These are phyloP conservation scores for Pancytospora philotis DNA, from an alignment of 371 early-diverging fungal species.

Conservation along the genomic window DNA sequence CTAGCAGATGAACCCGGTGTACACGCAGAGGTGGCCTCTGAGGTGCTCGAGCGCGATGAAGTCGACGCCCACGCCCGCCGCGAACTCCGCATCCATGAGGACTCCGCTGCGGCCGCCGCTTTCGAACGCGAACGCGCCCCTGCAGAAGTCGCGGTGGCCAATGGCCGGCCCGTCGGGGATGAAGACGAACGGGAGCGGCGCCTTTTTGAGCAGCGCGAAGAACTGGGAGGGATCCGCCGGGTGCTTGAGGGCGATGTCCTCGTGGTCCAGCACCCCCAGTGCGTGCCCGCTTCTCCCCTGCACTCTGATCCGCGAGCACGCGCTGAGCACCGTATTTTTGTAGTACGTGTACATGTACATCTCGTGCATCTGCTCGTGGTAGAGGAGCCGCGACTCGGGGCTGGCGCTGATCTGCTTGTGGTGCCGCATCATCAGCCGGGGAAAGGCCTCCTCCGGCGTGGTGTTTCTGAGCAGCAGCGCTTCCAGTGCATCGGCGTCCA, in stretches of 20 bases:
- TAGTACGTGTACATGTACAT: constrained; percentile 20
- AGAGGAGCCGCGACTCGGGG: constrained; percentile 5
- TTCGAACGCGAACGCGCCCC: constrained; percentile 14
- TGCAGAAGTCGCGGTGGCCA: background rate
- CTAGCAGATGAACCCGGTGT: background rate
- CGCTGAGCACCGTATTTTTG: background rate
- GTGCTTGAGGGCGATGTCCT: background rate
- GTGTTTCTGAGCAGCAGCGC: constrained; percentile 1
- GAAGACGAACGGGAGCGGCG: constrained; percentile 28
- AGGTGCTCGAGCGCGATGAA: constrained; percentile 6
- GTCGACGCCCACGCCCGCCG: constrained; percentile 9
- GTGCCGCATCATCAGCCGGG: constrained; percentile 8
- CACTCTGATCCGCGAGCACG: background rate
- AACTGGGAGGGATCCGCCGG: constrained; percentile 5
- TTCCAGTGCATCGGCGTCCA: constrained; percentile 14
- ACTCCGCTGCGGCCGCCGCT: background rate
- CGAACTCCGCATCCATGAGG: constrained; percentile 16
- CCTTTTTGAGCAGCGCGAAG: constrained; percentile 5
- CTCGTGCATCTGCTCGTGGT: constrained; percentile 19
- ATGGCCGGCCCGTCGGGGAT: background rate
- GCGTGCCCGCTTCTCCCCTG: constrained; percentile 1
- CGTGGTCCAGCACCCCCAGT: background rate
- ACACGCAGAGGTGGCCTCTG: background rate
- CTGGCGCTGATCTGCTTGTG: constrained; percentile 7
- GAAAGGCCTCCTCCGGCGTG: background rate